Percentiles rank a stretch among this genome's conserved stretches.
Conservation (phyloP, 768 basidiomycete species). For the Antrodiella citrinella region DNA sequence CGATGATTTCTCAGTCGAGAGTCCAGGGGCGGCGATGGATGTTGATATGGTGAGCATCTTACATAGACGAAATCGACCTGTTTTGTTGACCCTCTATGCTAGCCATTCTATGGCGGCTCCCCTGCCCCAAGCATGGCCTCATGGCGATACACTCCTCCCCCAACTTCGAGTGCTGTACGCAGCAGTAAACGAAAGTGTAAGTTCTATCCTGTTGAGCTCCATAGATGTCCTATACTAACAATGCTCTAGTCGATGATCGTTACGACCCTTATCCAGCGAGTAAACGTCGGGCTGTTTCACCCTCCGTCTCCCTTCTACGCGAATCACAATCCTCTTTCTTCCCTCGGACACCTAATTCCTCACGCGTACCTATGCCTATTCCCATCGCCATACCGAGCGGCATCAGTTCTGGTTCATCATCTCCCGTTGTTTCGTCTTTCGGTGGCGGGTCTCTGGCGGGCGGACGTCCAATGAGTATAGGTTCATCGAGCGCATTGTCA, state of each 20-base stretch:
- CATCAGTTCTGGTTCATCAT: constrained; percentile 60
- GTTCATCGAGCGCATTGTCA: constrained; percentile 47
- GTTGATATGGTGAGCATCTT: constrained; percentile 57
- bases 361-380: constrained; percentile 22
- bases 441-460: constrained; percentile 28
- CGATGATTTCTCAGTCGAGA: constrained; percentile 64
- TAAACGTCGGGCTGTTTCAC: constrained; percentile 79
- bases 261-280: constrained; percentile 79
- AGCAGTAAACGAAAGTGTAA: constrained; percentile 77
- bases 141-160: constrained; percentile 80
- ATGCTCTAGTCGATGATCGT: constrained; percentile 66
- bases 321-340: constrained; percentile 48
- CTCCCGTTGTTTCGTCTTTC: constrained; percentile 51
- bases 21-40: constrained; percentile 52
- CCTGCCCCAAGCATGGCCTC: constrained; percentile 61
- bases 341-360: constrained; percentile 36
- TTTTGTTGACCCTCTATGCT: constrained; percentile 13
- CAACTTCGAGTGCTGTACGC: constrained; percentile 65
- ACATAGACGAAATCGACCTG: not conserved
- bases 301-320: constrained; percentile 61
- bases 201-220: constrained; percentile 14
- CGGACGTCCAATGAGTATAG: constrained; percentile 26
- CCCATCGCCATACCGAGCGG: constrained; percentile 63
- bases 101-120: constrained; percentile 45
- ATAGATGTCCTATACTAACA: constrained; percentile 9